Conservation (phyloP, 306 rosid genomes). For the Acmispon strigosus region DNA sequence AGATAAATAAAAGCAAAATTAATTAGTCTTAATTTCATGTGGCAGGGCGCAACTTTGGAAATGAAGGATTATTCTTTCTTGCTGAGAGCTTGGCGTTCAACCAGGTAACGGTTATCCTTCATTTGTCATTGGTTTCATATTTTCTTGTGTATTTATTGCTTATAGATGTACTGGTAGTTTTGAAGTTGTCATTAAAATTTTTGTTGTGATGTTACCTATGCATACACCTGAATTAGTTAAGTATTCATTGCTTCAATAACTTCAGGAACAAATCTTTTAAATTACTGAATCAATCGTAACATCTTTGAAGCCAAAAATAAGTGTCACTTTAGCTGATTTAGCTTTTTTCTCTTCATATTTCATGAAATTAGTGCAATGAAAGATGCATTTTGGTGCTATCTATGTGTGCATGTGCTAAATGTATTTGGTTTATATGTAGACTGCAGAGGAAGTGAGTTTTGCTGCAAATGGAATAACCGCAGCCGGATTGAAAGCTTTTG, state of each 20-base stretch:
- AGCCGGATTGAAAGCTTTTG: constrained; percentile 85
- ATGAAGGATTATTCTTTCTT: constrained; percentile 89
- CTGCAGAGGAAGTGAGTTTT: constrained; percentile 87
- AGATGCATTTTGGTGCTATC: constrained; percentile 1
- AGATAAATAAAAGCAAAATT: not conserved
- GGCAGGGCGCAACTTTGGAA: constrained; percentile 93
- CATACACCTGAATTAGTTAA: constrained; percentile 1
- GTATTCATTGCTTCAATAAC: constrained; percentile 6
- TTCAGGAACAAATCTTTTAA: constrained; percentile 3
- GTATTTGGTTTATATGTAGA: constrained; percentile 37
- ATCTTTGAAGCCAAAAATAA: not conserved
- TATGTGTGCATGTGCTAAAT: constrained; percentile 11
- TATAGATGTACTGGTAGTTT: not conserved
- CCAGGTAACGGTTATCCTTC: constrained; percentile 44
- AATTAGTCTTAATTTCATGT: constrained; percentile 12
- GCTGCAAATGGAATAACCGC: constrained; percentile 98
- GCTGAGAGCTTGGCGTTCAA: constrained; percentile 86
- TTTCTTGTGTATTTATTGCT: constrained; percentile 5
- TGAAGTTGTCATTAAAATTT: not conserved
- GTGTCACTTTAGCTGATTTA: not conserved
- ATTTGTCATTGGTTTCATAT: not conserved
- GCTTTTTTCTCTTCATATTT: constrained; percentile 1
- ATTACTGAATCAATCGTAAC: not conserved
- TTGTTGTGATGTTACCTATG: not conserved
- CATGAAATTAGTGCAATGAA: not conserved